Percentiles rank a stretch among this genome's conserved stretches.
These are phyloP conservation scores for Xerocomus potaroensis DNA, from an alignment of 768 basidiomycete genomes.

Conservation along the genomic window DNA sequence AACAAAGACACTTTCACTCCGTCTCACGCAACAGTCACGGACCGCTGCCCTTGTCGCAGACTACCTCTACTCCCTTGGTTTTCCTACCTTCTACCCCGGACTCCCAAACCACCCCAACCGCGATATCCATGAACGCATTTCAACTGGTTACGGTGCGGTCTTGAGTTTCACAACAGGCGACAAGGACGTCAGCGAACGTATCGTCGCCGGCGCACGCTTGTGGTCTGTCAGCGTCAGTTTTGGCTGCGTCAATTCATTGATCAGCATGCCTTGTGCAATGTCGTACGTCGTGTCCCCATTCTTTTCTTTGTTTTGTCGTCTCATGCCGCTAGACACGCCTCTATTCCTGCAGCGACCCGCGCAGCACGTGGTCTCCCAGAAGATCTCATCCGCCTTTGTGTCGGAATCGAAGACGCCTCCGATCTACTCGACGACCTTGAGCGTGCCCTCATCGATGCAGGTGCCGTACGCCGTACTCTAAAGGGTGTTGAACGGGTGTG, in stretches of 20 bases:
- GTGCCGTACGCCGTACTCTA: slow-evolving; percentile 66
- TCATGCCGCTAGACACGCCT: slow-evolving; percentile 68
- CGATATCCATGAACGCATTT: slow-evolving; percentile 87
- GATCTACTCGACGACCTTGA: slow-evolving; percentile 96
- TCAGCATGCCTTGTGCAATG: slow-evolving; percentile 99
- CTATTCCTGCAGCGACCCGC: slow-evolving; percentile 92
- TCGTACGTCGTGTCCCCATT: slow-evolving; percentile 61
- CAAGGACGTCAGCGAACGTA: slow-evolving; percentile 83
- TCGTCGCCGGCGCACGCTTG: slow-evolving; percentile 87
- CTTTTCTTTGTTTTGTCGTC: not conserved
- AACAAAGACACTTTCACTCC: slow-evolving; percentile 91
- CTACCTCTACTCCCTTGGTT: slow-evolving; percentile 82
- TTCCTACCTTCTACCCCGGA: slow-evolving; percentile 90
- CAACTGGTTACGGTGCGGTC: slow-evolving; percentile 89
- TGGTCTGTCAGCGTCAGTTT: slow-evolving; percentile 99
- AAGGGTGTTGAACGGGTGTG: slow-evolving; percentile 38
- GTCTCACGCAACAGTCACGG: slow-evolving; percentile 91
- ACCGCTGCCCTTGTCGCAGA: slow-evolving; percentile 80
- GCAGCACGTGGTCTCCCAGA: slow-evolving; percentile 98
- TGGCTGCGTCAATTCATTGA: slow-evolving; percentile 95
- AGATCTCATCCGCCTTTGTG: slow-evolving; percentile 95
- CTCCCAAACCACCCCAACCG: slow-evolving; percentile 75
- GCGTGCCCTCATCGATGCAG: slow-evolving; percentile 85
- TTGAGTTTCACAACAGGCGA: slow-evolving; percentile 93
- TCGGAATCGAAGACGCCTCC: slow-evolving; percentile 93